Percentiles rank a stretch among this genome's conserved stretches.
Conservation (phyloP, 148 eudicot species). For the Bassia scoparia region DNA sequence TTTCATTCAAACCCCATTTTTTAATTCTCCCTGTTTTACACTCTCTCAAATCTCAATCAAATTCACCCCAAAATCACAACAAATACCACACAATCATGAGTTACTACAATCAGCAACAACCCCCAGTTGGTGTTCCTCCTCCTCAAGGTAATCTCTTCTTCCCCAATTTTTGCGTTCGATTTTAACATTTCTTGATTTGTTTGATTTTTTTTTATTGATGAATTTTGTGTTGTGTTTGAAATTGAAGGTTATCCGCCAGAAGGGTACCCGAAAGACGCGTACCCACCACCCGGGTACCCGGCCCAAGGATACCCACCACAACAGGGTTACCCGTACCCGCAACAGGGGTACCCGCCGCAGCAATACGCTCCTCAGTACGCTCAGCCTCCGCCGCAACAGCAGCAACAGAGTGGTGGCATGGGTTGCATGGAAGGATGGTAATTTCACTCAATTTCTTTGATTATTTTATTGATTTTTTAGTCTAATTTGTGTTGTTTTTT, state of each 20-base stretch:
- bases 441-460: neutral
- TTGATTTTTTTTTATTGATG: neutral
- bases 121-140: slow-evolving; percentile 16
- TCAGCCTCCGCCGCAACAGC: slow-evolving; percentile 53
- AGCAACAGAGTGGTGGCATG: slow-evolving; percentile 31
- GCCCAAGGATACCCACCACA: slow-evolving; percentile 32
- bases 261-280: slow-evolving; percentile 60
- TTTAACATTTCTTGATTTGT: neutral
- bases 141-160: neutral
- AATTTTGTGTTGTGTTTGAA: neutral
- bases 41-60: neutral
- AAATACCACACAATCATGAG: neutral
- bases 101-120: slow-evolving; percentile 16
- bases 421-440: slow-evolving; percentile 72
- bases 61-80: neutral
- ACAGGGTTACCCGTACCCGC: slow-evolving; percentile 41
- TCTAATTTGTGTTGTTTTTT: too few relatives aligned
- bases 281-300: slow-evolving; percentile 67
- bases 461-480: neutral
- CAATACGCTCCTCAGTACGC: slow-evolving; percentile 27
- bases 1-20: too few relatives aligned
- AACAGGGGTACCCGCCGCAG: slow-evolving; percentile 29
- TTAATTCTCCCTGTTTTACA: too few relatives aligned
- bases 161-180: neutral
- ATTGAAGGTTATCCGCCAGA: slow-evolving; percentile 59